These are phyloP conservation scores for Blastomyces gilchristii DNA, from an alignment of 2,329 filamentous ascomycete genomes.

Conservation along the genomic window DNA sequence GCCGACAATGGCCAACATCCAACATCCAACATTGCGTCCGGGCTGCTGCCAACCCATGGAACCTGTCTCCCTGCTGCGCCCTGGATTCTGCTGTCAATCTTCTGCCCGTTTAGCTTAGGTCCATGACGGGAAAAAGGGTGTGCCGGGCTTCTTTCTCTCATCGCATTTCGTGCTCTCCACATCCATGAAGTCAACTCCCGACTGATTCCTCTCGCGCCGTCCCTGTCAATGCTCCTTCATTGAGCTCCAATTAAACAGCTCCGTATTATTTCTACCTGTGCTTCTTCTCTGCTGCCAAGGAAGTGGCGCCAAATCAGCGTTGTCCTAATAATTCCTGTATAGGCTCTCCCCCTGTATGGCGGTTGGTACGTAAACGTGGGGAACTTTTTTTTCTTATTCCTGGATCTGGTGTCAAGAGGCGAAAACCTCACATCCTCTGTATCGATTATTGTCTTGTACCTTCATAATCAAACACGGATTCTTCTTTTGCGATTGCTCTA, in stretches of 20 bases:
- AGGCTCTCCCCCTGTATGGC: not conserved
- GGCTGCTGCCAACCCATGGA: not conserved
- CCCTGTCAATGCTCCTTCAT: not conserved
- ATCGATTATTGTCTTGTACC: not conserved
- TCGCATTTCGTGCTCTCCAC: not conserved
- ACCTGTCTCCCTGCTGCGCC: not conserved
- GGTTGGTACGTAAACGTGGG: slow-evolving; percentile 1
- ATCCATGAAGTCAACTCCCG: slow-evolving; percentile 3
- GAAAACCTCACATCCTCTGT: not conserved
- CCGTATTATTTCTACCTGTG: too few species aligned
- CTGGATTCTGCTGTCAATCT: not conserved
- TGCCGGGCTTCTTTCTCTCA: not conserved
- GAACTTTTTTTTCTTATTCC: not conserved
- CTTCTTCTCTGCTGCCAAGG: not conserved
- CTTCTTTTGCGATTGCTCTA: not conserved
- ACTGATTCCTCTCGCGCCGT: not conserved
- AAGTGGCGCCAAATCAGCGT: slow-evolving; percentile 2
- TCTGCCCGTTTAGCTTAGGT: not conserved
- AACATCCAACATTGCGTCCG: not conserved
- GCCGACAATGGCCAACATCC: not conserved
- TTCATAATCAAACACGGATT: not conserved
- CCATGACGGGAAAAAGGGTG: not conserved
- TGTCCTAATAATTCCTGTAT: not conserved
- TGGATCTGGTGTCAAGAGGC: not conserved
- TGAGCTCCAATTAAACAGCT: not conserved